phyloP scores from a whole-genome alignment of 2,329 filamentous ascomycete genomes.

The Beauveria australis region DNA sequence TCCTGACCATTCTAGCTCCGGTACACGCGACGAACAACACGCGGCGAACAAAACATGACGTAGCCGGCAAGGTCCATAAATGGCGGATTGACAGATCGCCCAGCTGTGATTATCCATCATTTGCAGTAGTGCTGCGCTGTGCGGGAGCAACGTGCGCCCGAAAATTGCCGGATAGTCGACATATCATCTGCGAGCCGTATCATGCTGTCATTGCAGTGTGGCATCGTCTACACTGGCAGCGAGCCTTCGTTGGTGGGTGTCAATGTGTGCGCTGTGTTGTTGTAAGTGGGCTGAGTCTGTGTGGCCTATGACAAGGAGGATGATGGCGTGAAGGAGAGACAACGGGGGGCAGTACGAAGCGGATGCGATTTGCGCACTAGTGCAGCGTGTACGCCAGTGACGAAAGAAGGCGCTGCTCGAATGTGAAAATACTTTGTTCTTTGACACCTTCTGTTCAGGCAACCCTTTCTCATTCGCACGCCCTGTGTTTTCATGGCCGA shows the following conservation, averaged over 20 bases:
- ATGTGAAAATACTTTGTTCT: no score
- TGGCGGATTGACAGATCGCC: no score
- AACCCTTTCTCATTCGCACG: no score
- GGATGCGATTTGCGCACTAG: constrained; percentile 3
- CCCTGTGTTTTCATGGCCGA: no score
- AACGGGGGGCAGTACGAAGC: background rate
- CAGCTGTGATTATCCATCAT: background rate
- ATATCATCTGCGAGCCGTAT: background rate
- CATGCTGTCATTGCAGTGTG: background rate
- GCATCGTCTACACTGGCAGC: background rate
- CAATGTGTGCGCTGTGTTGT: background rate
- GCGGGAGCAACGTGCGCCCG: background rate
- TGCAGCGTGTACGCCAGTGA: background rate
- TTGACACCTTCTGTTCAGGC: no score
- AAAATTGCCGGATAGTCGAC: background rate
- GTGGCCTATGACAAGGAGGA: background rate
- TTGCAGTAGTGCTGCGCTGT: background rate
- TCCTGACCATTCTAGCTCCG: no score
- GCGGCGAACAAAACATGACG: no score
- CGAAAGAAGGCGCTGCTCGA: background rate
- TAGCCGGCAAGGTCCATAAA: no score
- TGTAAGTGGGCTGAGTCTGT: background rate
- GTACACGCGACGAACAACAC: no score
- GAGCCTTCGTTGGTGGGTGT: background rate
- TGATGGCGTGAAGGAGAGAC: background rate